Evolutionary conservation across 164 flowering plant species (phyloP).

Genomic region (Aristolochia fimbriata): DNA sequence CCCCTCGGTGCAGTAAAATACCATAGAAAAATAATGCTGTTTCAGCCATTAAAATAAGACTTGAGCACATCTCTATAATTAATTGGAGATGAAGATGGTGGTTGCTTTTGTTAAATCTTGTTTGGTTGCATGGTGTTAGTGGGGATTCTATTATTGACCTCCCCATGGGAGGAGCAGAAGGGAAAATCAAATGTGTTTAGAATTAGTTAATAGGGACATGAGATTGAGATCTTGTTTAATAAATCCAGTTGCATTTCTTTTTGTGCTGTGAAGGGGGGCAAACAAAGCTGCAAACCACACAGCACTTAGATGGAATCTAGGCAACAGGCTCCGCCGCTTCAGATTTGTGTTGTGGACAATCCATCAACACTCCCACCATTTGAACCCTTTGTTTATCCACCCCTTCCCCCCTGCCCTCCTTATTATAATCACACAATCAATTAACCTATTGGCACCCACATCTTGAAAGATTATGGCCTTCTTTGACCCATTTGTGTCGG

Average conservation of each 20-base stretch:
- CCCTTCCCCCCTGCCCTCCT: no score
- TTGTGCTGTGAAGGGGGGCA: neutral
- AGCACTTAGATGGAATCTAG: slow-evolving; percentile 8
- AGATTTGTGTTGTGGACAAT: no score
- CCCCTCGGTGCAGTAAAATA: neutral
- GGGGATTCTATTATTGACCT: slow-evolving; percentile 6
- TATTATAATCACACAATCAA: no score
- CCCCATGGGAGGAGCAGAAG: neutral
- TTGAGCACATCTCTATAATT: no score
- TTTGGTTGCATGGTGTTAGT: slow-evolving; percentile 4
- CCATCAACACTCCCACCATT: no score
- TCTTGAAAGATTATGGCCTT: no score
- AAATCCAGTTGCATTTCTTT: slow-evolving; percentile 3
- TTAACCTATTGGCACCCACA: no score
- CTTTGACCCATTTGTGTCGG: neutral
- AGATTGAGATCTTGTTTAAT: neutral
- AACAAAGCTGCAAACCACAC: slow-evolving; percentile 4
- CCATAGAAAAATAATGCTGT: no score
- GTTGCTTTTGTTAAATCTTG: neutral
- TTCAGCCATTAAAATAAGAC: no score
- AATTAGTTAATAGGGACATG: neutral
- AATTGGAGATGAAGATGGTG: neutral
- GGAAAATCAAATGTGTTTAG: neutral
- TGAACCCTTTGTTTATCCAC: no score
- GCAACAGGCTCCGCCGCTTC: slow-evolving; percentile 2